phyloP scores from a whole-genome alignment of 2,329 filamentous ascomycete genomes.

The Celoporthe dispersa region DNA sequence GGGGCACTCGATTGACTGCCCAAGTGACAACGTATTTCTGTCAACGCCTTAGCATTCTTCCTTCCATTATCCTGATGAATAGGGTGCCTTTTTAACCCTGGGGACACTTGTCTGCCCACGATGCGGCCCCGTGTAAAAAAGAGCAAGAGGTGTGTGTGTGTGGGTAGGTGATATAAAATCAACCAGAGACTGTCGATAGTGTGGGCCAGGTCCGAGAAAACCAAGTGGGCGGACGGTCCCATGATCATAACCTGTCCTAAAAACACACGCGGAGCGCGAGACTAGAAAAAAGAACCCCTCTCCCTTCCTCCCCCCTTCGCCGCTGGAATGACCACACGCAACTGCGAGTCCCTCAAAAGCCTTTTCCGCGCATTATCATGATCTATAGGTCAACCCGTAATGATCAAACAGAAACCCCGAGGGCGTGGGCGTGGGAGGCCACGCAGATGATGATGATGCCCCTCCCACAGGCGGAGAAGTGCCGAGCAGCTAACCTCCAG shows the following conservation, averaged over 20 bases:
- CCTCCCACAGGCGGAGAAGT: conserved; percentile 14
- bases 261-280: conserved; percentile 22
- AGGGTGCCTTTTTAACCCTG: conserved; percentile 17
- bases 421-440: conserved; percentile 13
- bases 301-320: conserved; percentile 11
- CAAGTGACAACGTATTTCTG: conserved; percentile 24
- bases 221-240: conserved; percentile 21
- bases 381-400: conserved; percentile 31
- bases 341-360: conserved; percentile 23
- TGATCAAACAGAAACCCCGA: conserved; percentile 25
- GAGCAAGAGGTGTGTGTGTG: conserved; percentile 12
- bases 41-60: conserved; percentile 24
- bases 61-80: conserved; percentile 22
- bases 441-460: conserved; percentile 20
- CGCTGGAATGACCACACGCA: conserved; percentile 6
- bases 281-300: conserved; percentile 19
- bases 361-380: conserved; percentile 32
- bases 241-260: conserved; percentile 19
- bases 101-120: conserved; percentile 31
- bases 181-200: conserved; percentile 19
- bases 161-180: conserved; percentile 23
- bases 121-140: conserved; percentile 24
- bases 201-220: conserved; percentile 14
- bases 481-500: conserved; percentile 18
- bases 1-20: conserved; percentile 26